Percentiles rank a stretch among this genome's conserved stretches.
Conservation (phyloP, 2,329 filamentous ascomycete species). For the Fusarium torreyae region DNA sequence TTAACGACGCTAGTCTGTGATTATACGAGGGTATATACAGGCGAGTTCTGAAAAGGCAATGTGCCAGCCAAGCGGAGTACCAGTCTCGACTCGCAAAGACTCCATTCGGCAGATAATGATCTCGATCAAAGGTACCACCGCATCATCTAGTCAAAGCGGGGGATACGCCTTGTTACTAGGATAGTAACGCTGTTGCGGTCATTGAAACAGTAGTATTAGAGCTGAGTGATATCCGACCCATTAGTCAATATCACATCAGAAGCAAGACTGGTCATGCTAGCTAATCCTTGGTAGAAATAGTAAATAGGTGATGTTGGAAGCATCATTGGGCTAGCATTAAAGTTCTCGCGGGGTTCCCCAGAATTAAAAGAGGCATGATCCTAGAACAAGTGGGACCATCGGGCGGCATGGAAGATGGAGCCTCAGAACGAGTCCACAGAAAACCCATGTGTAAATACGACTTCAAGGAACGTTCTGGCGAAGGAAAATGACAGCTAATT, state of each 20-base stretch:
- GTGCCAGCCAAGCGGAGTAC: neutral
- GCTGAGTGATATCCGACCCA: too few relatives aligned
- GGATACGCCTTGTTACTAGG: too few relatives aligned
- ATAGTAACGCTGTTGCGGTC: too few relatives aligned
- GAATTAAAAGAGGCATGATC: constrained; percentile 19
- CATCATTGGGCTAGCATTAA: constrained; percentile 4
- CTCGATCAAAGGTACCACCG: too few relatives aligned
- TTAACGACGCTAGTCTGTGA: constrained; percentile 7
- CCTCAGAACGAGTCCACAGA: too few relatives aligned
- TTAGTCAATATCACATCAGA: too few relatives aligned
- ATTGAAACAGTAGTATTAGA: too few relatives aligned
- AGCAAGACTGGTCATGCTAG: too few relatives aligned
- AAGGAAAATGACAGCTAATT: neutral
- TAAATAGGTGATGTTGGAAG: neutral
- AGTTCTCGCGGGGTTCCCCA: constrained; percentile 19
- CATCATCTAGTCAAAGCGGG: too few relatives aligned
- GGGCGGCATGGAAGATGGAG: too few relatives aligned
- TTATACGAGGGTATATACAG: constrained; percentile 12
- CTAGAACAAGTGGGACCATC: constrained; percentile 7
- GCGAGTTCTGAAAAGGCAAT: neutral
- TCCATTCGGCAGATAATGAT: neutral
- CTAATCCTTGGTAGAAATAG: too few relatives aligned
- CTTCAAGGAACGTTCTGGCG: neutral
- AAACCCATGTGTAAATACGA: neutral
- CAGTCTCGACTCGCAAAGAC: neutral